Evolutionary conservation across 352 stramenopile species (phyloP), one percentile per base, ranked within the genome.

Genomic region (Phytophthora podocarpi): DNA sequence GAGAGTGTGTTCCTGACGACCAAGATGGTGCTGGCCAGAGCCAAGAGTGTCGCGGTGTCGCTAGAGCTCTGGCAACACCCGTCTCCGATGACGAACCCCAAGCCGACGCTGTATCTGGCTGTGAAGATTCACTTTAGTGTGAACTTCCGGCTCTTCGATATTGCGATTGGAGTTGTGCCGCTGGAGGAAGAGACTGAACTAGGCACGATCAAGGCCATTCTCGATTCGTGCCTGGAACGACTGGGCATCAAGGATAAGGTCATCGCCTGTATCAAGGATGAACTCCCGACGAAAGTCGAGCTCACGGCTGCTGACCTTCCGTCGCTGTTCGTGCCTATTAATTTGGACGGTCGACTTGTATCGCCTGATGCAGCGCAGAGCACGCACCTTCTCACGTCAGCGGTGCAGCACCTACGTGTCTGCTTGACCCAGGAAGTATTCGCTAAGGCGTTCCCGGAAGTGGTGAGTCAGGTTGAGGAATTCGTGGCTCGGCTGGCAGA

Each of bases 81-180:
- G 12, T 59, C 64, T 7, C 41, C 59, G 3, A 59, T 61, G 26
- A n/a, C n/a, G n/a, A 49, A 74, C 28, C 55, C 60, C n/a, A 67
- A 70, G 10, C 45, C 68, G 18, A 74, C 67, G 26, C 78, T 87
- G 58, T 88, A 87, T 51, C 60, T 93, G 24, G 80, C 78, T 5
- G 54, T 93, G 18, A 89, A 85, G 45, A 71, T 87, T 13, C 82
- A 93, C 54, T 93, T 91, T 35, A 92, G 82, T 41, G 70, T 91
- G 42, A 90, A 87, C 63, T 93, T 91, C 34, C 78, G 80, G 28
- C 50, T 72, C 0, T 89, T 90, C 57, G 70, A 87, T 24, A 73
- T 89, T 47, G 82, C 77, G 7, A 64, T 93, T 3, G 83, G 78
- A 3, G 87, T 72, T 53, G 76, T 75, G 15, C 55, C 76, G 3